Conservation (phyloP, 2,329 filamentous ascomycete genomes). For the Dothideomycetes sp. region DNA sequence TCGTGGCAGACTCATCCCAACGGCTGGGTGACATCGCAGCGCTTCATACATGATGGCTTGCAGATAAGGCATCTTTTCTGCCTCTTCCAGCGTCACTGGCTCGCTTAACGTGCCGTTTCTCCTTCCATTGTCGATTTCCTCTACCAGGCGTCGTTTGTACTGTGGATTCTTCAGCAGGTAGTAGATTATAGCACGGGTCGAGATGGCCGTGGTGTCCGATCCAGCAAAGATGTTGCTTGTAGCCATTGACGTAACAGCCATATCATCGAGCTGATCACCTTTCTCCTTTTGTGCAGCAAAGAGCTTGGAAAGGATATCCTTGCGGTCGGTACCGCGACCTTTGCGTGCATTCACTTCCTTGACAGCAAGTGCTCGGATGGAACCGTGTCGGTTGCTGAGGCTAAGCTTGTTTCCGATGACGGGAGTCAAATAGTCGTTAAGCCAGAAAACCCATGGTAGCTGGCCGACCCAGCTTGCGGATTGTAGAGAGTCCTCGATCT, state of each 20-base stretch:
- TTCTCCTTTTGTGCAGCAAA: slow-evolving; percentile 25
- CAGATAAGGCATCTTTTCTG: slow-evolving; percentile 28
- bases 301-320: slow-evolving; percentile 28
- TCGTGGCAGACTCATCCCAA: slow-evolving; percentile 28
- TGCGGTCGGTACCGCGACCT: slow-evolving; percentile 21
- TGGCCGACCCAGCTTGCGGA: slow-evolving; percentile 29
- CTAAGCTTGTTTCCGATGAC: slow-evolving; percentile 26
- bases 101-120: slow-evolving; percentile 17
- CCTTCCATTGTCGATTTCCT: slow-evolving; percentile 22
- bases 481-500: slow-evolving; percentile 21
- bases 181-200: slow-evolving; percentile 26
- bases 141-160: slow-evolving; percentile 19
- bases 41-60: slow-evolving; percentile 34
- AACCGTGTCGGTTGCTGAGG: slow-evolving; percentile 22
- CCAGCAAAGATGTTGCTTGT: slow-evolving; percentile 30
- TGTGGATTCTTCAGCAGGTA: slow-evolving; percentile 24
- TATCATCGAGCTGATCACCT: slow-evolving; percentile 24
- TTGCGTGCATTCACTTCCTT: slow-evolving; percentile 19
- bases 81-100: slow-evolving; percentile 20
- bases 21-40: slow-evolving; percentile 30
- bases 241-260: slow-evolving; percentile 26
- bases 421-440: slow-evolving; percentile 24
- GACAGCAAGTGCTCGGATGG: slow-evolving; percentile 21
- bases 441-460: slow-evolving; percentile 20
- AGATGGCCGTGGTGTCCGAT: slow-evolving; percentile 33